These are phyloP conservation scores for Canariomyces notabilis DNA, from an alignment of 2,329 filamentous ascomycete genomes.

Conservation along the genomic window DNA sequence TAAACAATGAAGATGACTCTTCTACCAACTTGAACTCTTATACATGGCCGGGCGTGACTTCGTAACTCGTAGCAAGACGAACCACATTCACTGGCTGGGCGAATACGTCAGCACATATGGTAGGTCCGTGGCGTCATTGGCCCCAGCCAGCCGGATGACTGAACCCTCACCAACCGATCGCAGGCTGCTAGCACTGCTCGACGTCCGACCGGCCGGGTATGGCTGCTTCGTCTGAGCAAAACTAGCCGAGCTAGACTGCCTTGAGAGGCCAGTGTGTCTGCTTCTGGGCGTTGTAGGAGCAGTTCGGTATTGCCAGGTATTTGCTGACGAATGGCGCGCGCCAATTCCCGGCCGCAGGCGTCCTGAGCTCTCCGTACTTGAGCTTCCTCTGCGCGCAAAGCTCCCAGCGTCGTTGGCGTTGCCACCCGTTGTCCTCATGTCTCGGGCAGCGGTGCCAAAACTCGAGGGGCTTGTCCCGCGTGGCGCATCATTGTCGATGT, in stretches of 20 bases:
- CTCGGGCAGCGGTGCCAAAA: slow-evolving; percentile 22
- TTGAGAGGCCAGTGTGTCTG: slow-evolving; percentile 35
- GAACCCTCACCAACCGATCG: slow-evolving; percentile 26
- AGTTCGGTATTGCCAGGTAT: slow-evolving; percentile 45
- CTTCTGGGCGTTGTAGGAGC: slow-evolving; percentile 51
- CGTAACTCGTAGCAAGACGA: neutral
- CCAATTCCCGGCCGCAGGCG: slow-evolving; percentile 21
- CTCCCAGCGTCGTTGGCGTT: slow-evolving; percentile 15
- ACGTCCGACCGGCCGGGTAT: slow-evolving; percentile 36
- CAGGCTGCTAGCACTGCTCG: slow-evolving; percentile 37
- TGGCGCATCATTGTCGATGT: slow-evolving; percentile 44
- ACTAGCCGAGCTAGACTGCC: slow-evolving; percentile 29
- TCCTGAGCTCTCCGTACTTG: slow-evolving; percentile 32
- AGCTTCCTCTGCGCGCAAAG: slow-evolving; percentile 5
- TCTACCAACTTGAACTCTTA: neutral
- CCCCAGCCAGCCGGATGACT: slow-evolving; percentile 22
- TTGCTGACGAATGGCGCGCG: slow-evolving; percentile 38
- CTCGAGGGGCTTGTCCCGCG: slow-evolving; percentile 39
- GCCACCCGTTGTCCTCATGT: no score
- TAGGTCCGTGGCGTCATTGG: slow-evolving; percentile 20
- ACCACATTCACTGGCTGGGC: slow-evolving; percentile 1
- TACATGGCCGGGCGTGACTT: neutral
- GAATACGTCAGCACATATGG: slow-evolving; percentile 24
- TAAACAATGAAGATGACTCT: slow-evolving; percentile 5
- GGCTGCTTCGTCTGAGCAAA: slow-evolving; percentile 40